Percentiles rank a stretch among this genome's conserved stretches.
Evolutionary conservation across 2,329 filamentous ascomycete genomes (phyloP).

Genomic region (Cadophora gregata): DNA sequence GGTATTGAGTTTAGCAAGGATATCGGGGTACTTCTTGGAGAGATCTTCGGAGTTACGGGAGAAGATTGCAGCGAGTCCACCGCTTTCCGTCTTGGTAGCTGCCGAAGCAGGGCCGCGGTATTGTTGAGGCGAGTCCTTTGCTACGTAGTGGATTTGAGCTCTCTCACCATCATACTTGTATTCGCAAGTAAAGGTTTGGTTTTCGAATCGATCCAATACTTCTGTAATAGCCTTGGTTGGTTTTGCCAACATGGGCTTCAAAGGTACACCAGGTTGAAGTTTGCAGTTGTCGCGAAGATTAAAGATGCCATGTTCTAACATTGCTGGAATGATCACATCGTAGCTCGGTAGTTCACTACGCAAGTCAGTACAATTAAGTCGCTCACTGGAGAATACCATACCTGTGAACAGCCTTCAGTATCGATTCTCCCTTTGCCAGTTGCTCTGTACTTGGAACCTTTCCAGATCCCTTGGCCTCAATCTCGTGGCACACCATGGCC

Average conservation of each 20-base stretch:
- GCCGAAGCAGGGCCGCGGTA: conserved; percentile 66
- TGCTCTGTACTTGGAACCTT: conserved; percentile 76
- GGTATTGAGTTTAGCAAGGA: conserved; percentile 81
- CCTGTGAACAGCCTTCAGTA: conserved; percentile 91
- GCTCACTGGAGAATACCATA: conserved; percentile 46
- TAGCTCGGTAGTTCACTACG: conserved; percentile 91
- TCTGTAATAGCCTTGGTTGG: conserved; percentile 98
- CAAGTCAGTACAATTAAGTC: conserved; percentile 44
- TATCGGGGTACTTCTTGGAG: conserved; percentile 97
- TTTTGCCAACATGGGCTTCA: conserved; percentile 99
- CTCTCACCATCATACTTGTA: conserved; percentile 99
- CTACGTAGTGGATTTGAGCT: conserved; percentile 98
- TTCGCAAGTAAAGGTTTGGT: conserved; percentile 95
- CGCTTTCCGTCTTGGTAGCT: conserved; percentile 58
- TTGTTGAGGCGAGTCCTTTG: conserved; percentile 75
- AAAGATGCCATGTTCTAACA: conserved; percentile 85
- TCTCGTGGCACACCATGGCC: conserved; percentile 84
- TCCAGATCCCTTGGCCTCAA: conserved; percentile 65
- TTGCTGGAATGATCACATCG: conserved; percentile 89
- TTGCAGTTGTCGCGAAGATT: conserved; percentile 86
- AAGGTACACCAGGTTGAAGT: conserved; percentile 87
- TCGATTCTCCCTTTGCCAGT: conserved; percentile 81
- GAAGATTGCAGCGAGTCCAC: conserved; percentile 88
- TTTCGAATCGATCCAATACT: conserved; percentile 94
- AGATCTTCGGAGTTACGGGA: conserved; percentile 97